A percentile compares a stretch with the other conserved stretches of the same genome.
These are phyloP conservation scores for Talaromyces sp. DNA, from an alignment of 2,329 filamentous ascomycete species.

Conservation along the genomic window DNA sequence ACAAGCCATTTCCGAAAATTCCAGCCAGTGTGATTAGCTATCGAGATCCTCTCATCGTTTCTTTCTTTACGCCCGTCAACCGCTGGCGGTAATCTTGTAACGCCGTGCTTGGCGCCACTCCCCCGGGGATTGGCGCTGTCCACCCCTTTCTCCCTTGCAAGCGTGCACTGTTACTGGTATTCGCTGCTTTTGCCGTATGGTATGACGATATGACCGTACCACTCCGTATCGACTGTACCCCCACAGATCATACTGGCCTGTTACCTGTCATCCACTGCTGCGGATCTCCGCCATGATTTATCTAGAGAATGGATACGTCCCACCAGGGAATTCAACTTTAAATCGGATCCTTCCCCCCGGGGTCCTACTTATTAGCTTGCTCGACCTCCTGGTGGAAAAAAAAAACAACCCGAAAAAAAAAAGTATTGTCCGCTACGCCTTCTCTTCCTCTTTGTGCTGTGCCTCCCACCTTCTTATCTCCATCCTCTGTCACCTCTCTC, in stretches of 20 bases:
- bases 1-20: neutral
- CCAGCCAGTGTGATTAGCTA: neutral
- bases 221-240: neutral
- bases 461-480: neutral
- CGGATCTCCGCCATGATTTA: neutral
- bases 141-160: neutral
- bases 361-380: neutral
- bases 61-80: neutral
- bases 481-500: neutral
- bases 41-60: neutral
- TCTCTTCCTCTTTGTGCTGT: neutral
- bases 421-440: neutral
- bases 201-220: neutral
- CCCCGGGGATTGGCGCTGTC: neutral
- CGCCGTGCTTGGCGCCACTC: neutral
- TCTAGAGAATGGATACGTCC: neutral
- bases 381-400: neutral
- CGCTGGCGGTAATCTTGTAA: neutral
- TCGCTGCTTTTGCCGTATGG: neutral
- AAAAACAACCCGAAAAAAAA: neutral
- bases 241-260: constrained; percentile 2
- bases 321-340: neutral
- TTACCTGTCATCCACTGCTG: constrained; percentile 9
- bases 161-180: neutral
- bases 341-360: neutral